phyloP scores from a whole-genome alignment of 164 flowering plant genomes.

The Vitis rotundifolia region DNA sequence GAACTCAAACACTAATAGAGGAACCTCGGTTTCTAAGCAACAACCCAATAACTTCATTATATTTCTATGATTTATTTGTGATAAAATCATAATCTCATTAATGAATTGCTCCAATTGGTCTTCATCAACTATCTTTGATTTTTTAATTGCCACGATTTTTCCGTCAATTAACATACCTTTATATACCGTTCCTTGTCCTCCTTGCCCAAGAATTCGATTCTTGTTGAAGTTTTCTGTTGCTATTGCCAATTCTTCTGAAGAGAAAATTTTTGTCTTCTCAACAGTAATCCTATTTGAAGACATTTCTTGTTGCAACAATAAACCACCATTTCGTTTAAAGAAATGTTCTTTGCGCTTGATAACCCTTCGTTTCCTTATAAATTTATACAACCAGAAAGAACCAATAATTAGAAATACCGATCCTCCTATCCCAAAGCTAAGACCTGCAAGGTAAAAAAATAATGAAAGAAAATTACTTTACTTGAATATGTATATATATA shows the following conservation, averaged over 20 bases:
- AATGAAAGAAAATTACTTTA: no score
- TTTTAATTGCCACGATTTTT: constrained; percentile 16
- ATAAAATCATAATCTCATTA: constrained; percentile 10
- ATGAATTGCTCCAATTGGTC: constrained; percentile 12
- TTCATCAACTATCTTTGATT: constrained; percentile 15
- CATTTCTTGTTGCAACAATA: constrained; percentile 16
- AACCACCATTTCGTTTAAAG: constrained; percentile 23
- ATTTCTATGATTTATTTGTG: constrained; percentile 21
- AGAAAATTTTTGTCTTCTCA: constrained; percentile 11
- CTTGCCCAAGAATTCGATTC: constrained; percentile 16
- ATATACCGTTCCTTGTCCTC: constrained; percentile 26
- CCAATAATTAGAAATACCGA: background rate
- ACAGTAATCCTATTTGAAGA: background rate
- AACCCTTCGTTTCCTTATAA: constrained; percentile 1
- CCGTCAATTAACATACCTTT: constrained; percentile 10
- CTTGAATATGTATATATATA: no score
- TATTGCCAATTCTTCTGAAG: constrained; percentile 8
- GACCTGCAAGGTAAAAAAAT: background rate
- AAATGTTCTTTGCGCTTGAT: constrained; percentile 3
- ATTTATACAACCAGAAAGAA: background rate
- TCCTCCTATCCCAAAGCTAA: background rate
- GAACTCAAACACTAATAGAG: constrained; percentile 23
- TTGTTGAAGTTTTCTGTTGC: constrained; percentile 19
- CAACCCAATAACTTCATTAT: constrained; percentile 16
- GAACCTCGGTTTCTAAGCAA: constrained; percentile 10